Base-by-base conservation (phyloP, 495 filamentous ascomycete species). In the Peziza echinospora region DNA sequence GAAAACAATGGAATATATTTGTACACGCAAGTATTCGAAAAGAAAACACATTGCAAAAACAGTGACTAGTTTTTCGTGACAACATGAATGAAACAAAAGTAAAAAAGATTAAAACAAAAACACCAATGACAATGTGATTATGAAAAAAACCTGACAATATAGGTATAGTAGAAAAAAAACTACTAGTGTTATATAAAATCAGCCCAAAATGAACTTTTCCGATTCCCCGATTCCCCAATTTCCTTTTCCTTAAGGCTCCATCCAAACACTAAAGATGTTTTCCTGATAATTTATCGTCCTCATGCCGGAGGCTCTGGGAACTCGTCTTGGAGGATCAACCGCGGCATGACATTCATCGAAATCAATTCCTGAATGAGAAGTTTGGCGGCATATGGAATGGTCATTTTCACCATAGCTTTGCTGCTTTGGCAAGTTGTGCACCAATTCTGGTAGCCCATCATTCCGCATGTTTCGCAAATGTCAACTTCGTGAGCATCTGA, bases 301-400 rank as follows among this genome's bases (percentile, higher is more conserved):
- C 1, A 13, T 37, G 13, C 13, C 3, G 6, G 13, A 13, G 30
- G 41, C 5, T 43, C 41, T 43, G 84, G 83, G 62, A 96, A 96
- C 64, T 93, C 78, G 60, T 96, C 89, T 59, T 84, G 84, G 46
- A 96, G 60, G 66, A 79, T 78, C 62, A 96, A 63, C 45, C 76
- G 68, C 41, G 85, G 82, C 47, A 83, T 78, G 11, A 99, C 81
- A 60, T 96, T 96, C 89, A 99, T 99, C 63, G 83, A 91, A 60
- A 91, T 71, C 57, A 99, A 61, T 64, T 99, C 89, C 67, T 99
- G 89, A 26, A 99, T 81, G 44, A 99, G 65, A 57, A 99, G 64
- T 71, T 99, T 99, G 2, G 91, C 91, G 5, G 91, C 89, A 63
- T 99, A 99, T n/a, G 89, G 89, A 66, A 99, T 92, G 44, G 74